phyloP scores from a whole-genome alignment of 768 basidiomycete genomes.

The Daedaleopsis sinensis region DNA sequence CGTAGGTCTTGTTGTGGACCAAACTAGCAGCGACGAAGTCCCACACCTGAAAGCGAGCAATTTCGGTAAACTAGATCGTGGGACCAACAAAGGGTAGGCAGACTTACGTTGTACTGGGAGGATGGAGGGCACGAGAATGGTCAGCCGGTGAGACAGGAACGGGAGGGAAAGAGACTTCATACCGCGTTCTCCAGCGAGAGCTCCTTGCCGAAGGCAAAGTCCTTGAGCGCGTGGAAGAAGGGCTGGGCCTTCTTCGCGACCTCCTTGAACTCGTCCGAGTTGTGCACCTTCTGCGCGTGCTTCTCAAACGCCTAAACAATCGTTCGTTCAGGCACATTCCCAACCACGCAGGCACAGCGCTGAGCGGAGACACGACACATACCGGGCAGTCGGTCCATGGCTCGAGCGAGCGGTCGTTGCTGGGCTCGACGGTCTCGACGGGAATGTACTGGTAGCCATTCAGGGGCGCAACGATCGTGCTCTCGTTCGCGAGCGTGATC shows the following conservation, averaged over 20 bases:
- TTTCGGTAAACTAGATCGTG: not conserved
- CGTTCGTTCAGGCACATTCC: not conserved
- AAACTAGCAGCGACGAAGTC: conserved; percentile 79
- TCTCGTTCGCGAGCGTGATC: conserved; percentile 79
- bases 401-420: conserved; percentile 81
- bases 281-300: conserved; percentile 62
- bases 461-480: conserved; percentile 70
- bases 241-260: conserved; percentile 55
- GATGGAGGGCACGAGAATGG: not conserved
- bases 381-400: conserved; percentile 73
- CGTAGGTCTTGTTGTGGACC: conserved; percentile 82
- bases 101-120: conserved; percentile 72
- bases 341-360: too few species aligned
- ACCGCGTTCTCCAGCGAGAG: conserved; percentile 72
- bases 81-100: not conserved
- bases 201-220: conserved; percentile 73
- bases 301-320: conserved; percentile 58
- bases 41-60: conserved; percentile 51
- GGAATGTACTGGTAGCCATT: conserved; percentile 83
- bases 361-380: conserved; percentile 18
- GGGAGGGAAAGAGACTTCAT: conserved; percentile 31
- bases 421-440: conserved; percentile 88
- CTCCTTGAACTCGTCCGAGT: conserved; percentile 67
- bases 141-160: conserved; percentile 19
- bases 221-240: conserved; percentile 68